Base-by-base conservation (phyloP, 495 filamentous ascomycete species). In the Daldinia childiae region DNA sequence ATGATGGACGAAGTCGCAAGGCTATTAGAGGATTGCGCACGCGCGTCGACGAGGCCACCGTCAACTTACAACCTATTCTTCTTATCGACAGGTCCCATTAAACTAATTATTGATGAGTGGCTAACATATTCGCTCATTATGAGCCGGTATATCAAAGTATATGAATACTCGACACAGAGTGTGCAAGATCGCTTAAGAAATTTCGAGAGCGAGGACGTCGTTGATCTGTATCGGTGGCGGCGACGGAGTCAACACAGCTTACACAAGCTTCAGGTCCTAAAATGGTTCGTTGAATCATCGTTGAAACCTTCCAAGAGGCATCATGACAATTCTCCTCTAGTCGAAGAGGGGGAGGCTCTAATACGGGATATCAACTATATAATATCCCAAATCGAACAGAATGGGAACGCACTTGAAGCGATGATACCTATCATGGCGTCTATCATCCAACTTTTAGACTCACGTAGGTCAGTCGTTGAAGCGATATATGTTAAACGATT, bases 401-500 rank as follows among this genome's bases (percentile, higher is more conserved):
- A 67, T 26, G 61, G 75, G 12, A 50, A 55, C 5, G 64, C 64
- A 11, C 62, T 79, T 0, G 75, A 80, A 43, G 58, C 19, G 26
- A 77, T 77, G 69, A 45, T 79, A 14, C 76, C 79, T 5, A 71
- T 79, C 6, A 64, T 78, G 12, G 71, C 73, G 14, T 73, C 76
- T 1, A 55, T 79, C 19, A 61, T 81, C 4, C 78, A 79, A 38
- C 66, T 81, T 51, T 45, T 65, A 4, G 79, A 81, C 45, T 71
- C 74, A 7, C 62, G 73, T 7, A 71, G 52, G 6, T 65, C 62
- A 7, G 57, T 29, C 6, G 12, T 58, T 6, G 78, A 81, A 57
- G 66, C 80, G 19, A 66, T 74, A 29, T 77, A 79, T 45, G 76
- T 81, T 26, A 78, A 62, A 15, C 71, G 78, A 21, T 50, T 82